These are phyloP conservation scores for Beauveria pseudobassiana DNA, from an alignment of 2,329 filamentous ascomycete species.

Conservation along the genomic window DNA sequence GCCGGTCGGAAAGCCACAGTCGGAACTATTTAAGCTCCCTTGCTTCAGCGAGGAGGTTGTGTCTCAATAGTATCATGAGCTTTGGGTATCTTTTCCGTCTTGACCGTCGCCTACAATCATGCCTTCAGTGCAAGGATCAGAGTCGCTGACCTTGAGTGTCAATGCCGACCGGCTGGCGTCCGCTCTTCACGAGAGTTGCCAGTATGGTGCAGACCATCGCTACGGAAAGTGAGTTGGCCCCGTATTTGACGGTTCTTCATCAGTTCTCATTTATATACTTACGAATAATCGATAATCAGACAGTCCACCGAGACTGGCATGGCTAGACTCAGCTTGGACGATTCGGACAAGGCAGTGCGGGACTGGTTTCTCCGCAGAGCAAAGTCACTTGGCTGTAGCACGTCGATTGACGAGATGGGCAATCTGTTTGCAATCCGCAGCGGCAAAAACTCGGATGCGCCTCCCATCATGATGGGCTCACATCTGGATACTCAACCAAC, in stretches of 20 bases:
- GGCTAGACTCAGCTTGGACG: constrained; percentile 66
- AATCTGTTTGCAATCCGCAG: constrained; percentile 68
- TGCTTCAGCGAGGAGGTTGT: neutral
- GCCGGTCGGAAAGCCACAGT: neutral
- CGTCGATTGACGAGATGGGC: constrained; percentile 69
- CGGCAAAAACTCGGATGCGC: constrained; percentile 42
- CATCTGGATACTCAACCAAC: constrained; percentile 59
- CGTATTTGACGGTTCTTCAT: too few species aligned
- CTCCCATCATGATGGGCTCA: constrained; percentile 60
- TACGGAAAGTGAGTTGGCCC: constrained; percentile 22
- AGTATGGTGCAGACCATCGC: constrained; percentile 24
- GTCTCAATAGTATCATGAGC: neutral
- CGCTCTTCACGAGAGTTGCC: constrained; percentile 25
- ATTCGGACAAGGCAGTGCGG: constrained; percentile 64
- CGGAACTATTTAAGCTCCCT: neutral
- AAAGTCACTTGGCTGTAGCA: constrained; percentile 55
- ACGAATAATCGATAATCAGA: neutral
- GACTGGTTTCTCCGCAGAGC: constrained; percentile 70
- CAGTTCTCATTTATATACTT: constrained; percentile 1
- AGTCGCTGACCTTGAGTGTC: neutral
- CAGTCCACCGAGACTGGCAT: constrained; percentile 58
- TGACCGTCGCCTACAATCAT: neutral
- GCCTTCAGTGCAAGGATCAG: neutral
- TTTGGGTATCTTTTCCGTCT: too few species aligned
- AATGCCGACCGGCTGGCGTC: constrained; percentile 21